Evolutionary conservation across 169 alveolate genomes (phyloP), one percentile per base, ranked within the genome.

Genomic region (Theileria luwenshuni): DNA sequence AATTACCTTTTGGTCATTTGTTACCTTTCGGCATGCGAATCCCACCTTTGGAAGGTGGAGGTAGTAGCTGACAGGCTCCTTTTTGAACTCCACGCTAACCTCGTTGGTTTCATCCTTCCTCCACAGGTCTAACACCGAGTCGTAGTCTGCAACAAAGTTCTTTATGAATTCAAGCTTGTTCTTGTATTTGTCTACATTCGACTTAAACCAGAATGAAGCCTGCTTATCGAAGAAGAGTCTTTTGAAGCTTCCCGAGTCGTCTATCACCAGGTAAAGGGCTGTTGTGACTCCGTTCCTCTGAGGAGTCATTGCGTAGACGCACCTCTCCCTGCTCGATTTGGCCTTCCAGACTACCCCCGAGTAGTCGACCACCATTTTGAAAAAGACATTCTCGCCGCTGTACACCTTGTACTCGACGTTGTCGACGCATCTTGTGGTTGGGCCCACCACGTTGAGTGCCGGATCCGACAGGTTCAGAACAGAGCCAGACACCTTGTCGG

Each of bases 241-340:
- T 27, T 13, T 62, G 15, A 41, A 17, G 38, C 25, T 56, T 23
- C 15, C n/a, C 41, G n/a, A 52, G 15, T 25, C 60, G 21, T 62
- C 72, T 21, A 62, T 27, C 17, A 62, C 2, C 30, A 62, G 6
- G 72, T 43, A 62, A 13, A 62, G 72, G 3, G 72, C 72, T 3
- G 13, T 2, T 21, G 45, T 28, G 13, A 15, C 25, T 2, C 72
- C 58, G 41, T 45, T 27, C n/a, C 51, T 62, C 33, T 43, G 72
- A n/a, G 58, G 32, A 5, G 58, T 19, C 60, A 43, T 25, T 17
- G 41, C 42, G 51, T 62, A 45, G 19, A 45, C 58, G 28, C 72
- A 62, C 30, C 72, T 41, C 15, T 62, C 72, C 27, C 45, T 17
- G 42, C 41, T 38, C 28, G 52, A 17, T 43, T 21, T 43, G 3